Percentiles rank a stretch among this genome's conserved stretches.
phyloP scores from a whole-genome alignment of 1,284 basidiomycete genomes.

The Cryptococcus depauperatus region DNA sequence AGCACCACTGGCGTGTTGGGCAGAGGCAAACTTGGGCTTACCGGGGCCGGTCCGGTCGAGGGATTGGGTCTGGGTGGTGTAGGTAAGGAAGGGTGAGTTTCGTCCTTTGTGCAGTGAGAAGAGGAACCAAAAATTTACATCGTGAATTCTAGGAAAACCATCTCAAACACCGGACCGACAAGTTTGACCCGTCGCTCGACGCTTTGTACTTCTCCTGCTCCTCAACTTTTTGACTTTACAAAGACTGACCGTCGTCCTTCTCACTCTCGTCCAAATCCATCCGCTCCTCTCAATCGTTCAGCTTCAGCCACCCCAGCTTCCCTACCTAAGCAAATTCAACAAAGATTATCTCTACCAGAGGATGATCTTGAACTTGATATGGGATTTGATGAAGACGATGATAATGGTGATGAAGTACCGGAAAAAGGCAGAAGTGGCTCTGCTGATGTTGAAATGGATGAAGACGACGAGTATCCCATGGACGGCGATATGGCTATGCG shows the following conservation, averaged over 20 bases:
- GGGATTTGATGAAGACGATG: constrained; percentile 37
- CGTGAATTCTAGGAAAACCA: constrained; percentile 10
- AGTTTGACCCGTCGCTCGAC: constrained; percentile 28
- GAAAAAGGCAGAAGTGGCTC: constrained; percentile 25
- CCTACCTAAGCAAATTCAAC: constrained; percentile 19
- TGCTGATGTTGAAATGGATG: constrained; percentile 34
- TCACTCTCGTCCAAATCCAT: neutral
- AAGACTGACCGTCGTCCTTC: constrained; percentile 36
- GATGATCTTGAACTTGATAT: constrained; percentile 43
- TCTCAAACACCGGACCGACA: constrained; percentile 21
- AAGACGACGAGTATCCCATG: constrained; percentile 19
- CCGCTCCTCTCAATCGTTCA: constrained; percentile 6
- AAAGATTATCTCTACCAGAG: constrained; percentile 7
- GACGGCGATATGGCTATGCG: constrained; percentile 12
- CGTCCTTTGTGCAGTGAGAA: neutral
- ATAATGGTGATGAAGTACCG: constrained; percentile 12
- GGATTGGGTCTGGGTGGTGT: constrained; percentile 17
- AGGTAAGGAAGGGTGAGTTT: constrained; percentile 27
- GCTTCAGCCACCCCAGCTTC: constrained; percentile 26
- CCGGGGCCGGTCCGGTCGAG: constrained; percentile 17
- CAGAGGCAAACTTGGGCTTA: constrained; percentile 37
- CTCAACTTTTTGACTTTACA: constrained; percentile 40
- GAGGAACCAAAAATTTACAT: neutral
- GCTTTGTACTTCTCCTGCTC: constrained; percentile 20
- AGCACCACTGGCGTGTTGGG: constrained; percentile 40